Base-by-base conservation (phyloP, 2,329 filamentous ascomycete species). In the Rutstroemia sp. region DNA sequence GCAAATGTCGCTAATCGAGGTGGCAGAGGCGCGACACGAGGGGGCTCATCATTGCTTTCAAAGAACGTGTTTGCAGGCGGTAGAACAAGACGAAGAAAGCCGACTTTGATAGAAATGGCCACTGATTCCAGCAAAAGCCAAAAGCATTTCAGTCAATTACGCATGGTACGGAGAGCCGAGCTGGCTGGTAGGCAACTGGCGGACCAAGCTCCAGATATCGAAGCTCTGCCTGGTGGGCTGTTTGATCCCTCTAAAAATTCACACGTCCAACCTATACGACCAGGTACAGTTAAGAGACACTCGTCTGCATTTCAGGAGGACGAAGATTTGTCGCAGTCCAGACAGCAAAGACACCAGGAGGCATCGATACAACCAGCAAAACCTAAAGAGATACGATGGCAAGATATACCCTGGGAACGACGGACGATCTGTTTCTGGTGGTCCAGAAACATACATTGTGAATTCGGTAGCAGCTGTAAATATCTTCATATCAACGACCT, bases 141-240 rank as follows among this genome's bases (percentile, higher is more conserved):
- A 0, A 77, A 72, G 47, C 58, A 73, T 9, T 77, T 80, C 44
- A 66, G 54, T 2, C 74, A 67, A 4, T 62, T 69, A 58, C 73
- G 70, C 9, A 59, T 70, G 8, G 63, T 66, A 25, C 73, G 77
- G 37, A 67, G 75, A 19, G 71, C 76, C 2, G 70, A 77, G 57
- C 70, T 77, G 34, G 66, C 67, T 42, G 71, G 69, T 5, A 74
- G 76, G 27, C 73, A 75, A 19, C 73, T 71, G 53, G 74, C 74
- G 46, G 79, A 81, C 30, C 59, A 59, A 21, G 72, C 75, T 2
- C 66, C 72, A 2, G 70, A 73, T 54, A 59, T 72, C 38, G 70
- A 70, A 7, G 64, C 61, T 25, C 62, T 67, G 3, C 54, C 48
- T 39, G 63, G 58, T 14, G 62, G 61, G 0, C 68, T 69, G 1